Evolutionary conservation across 306 rosid genomes (phyloP), one percentile per base, ranked within the genome.

Genomic region (Pueraria montana): DNA sequence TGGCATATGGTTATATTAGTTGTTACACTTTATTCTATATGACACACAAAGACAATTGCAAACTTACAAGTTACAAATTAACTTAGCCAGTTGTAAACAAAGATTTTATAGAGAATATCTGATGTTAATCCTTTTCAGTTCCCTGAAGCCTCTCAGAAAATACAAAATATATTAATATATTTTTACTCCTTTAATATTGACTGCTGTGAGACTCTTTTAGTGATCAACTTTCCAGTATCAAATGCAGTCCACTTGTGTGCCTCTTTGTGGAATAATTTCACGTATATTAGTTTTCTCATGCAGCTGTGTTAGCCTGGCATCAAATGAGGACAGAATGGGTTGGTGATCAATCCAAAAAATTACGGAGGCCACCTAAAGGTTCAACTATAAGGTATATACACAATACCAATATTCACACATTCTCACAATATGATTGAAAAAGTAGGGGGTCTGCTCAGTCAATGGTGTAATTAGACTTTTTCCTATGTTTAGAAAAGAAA

Each of bases 91-190:
- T 14, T 49, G 7, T 16, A 49, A 49, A 49, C 20, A 49, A 49
- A 12, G 17, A 45, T 45, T 45, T 53, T 53, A 53, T 20, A 53
- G 27, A 53, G 18, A 53, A 56, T 3, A 58, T 21, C 16, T 58
- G 16, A 58, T 58, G 32, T 58, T 58, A 59, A 59, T 59, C 1
- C 34, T 24, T 11, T 11, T 59, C n/a, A 11, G 64, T 58, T 23
- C 64, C 64, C 8, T 59, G 65, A 24, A 59, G 65, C 65, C 65
- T 38, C 43, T 23, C n/a, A 24, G 65, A 24, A 24, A 59, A 81
- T 64, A 32, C 42, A 18, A 63, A 21, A 23, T 73, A 24, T 23
- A 1, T 1, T 38, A 38, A 38, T 38, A 8, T 38, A 38, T 38
- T 23, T 21, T 65, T 65, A 6, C 11, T 18, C 66, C 73, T 75